These are phyloP conservation scores for Monosporozyma siamensis DNA, from an alignment of 805 yeast species.

Conservation along the genomic window DNA sequence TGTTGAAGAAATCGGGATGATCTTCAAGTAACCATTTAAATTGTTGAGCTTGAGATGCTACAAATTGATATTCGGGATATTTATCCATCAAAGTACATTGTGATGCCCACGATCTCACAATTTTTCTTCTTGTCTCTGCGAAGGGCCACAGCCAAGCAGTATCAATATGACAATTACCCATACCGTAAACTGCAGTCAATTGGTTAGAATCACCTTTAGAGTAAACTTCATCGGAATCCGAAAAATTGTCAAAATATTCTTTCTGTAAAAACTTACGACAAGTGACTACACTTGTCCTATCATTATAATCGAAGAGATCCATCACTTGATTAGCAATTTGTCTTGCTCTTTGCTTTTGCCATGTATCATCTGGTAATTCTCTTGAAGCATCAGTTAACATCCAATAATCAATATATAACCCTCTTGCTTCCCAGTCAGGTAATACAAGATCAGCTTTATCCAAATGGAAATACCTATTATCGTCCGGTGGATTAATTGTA, in stretches of 20 bases:
- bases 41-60: slow-evolving; percentile 94
- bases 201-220: slow-evolving; percentile 32
- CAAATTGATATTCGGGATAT: slow-evolving; percentile 90
- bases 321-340: slow-evolving; percentile 73
- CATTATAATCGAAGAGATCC: slow-evolving; percentile 69
- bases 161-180: slow-evolving; percentile 95
- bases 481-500: slow-evolving; percentile 58
- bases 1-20: slow-evolving; percentile 69
- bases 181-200: slow-evolving; percentile 58
- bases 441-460: slow-evolving; percentile 66
- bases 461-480: slow-evolving; percentile 61
- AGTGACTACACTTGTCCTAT: slow-evolving; percentile 43
- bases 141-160: slow-evolving; percentile 99
- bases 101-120: slow-evolving; percentile 92
- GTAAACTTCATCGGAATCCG: slow-evolving; percentile 59
- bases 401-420: slow-evolving; percentile 73
- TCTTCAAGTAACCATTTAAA: slow-evolving; percentile 83
- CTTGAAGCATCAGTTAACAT: slow-evolving; percentile 86
- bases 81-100: slow-evolving; percentile 76
- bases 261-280: slow-evolving; percentile 60
- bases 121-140: slow-evolving; percentile 88
- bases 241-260: slow-evolving; percentile 51
- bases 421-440: slow-evolving; percentile 74
- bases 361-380: slow-evolving; percentile 61
- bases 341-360: slow-evolving; percentile 80